These are phyloP conservation scores for Backusella parvicylindrica DNA, from an alignment of 192 early-diverging fungal species.

Conservation along the genomic window DNA sequence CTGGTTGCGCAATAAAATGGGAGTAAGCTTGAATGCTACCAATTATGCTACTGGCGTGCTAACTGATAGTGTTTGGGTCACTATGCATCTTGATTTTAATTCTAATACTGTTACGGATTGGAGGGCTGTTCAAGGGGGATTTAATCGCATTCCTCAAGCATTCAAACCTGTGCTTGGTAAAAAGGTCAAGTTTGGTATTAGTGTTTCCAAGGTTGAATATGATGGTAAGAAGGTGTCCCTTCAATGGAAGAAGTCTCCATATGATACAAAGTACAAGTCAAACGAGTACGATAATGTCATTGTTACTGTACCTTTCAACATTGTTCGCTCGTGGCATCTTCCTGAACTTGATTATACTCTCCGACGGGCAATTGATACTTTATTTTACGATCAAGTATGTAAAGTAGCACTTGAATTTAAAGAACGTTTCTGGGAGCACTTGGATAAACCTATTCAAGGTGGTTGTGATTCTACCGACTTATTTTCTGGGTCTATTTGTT, in stretches of 20 bases:
- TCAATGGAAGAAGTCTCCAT: slow-evolving; percentile 13
- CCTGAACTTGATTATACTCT: slow-evolving; percentile 16
- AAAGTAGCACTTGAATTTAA: slow-evolving; percentile 27
- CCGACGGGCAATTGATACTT: slow-evolving; percentile 10
- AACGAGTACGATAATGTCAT: slow-evolving; percentile 28
- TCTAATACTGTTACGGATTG: neutral
- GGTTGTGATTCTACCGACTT: slow-evolving; percentile 26
- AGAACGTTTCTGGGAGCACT: slow-evolving; percentile 31
- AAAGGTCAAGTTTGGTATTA: slow-evolving; percentile 11
- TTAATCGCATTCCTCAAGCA: slow-evolving; percentile 30
- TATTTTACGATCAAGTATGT: slow-evolving; percentile 9
- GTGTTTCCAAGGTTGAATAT: slow-evolving; percentile 19
- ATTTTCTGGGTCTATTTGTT: neutral
- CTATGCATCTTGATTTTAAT: slow-evolving; percentile 18
- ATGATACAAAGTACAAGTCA: neutral
- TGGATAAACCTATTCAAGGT: slow-evolving; percentile 25
- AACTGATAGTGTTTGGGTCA: neutral
- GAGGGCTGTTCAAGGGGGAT: slow-evolving; percentile 26
- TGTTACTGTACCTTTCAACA: slow-evolving; percentile 23
- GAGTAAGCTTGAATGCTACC: slow-evolving; percentile 11
- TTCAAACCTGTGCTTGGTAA: slow-evolving; percentile 18
- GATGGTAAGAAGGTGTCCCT: slow-evolving; percentile 18
- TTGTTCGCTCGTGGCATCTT: slow-evolving; percentile 33
- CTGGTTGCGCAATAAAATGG: slow-evolving; percentile 19
- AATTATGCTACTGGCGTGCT: slow-evolving; percentile 4